Evolutionary conservation across 306 rosid genomes (phyloP), one percentile per base, ranked within the genome.

Genomic region (Prosopis cineraria): DNA sequence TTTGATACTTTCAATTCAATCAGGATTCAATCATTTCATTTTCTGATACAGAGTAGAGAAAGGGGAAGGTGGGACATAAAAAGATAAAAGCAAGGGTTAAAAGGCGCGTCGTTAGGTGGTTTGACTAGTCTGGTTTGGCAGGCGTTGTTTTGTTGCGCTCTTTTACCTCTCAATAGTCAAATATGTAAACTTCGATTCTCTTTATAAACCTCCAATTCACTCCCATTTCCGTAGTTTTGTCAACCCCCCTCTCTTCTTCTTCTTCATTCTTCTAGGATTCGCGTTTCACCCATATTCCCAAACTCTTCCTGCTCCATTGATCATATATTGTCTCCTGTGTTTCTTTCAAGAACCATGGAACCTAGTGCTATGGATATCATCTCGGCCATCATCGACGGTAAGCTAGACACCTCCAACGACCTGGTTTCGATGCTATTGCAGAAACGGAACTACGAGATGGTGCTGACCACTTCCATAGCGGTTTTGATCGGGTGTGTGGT

Each of bases 401-500:
- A 88, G 65, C 27, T 89, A 2, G 96, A 93, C 82, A 91, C 96
- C 20, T 76, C 98, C 65, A 87, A 86, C 70, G 77, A 75, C 5
- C 66, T 87, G 6, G 81, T 89, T 20, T 74, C 90, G 12, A 34
- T 93, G 56, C 53, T 93, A 0, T 85, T 93, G 48, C 96, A 90
- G 84, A 93, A 96, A 14, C 94, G 96, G 0, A 87, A 93, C 73
- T 73, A 86, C 12, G 66, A 86, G 27, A 86, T 88, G 92, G 48
- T 93, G 12, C 58, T 93, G 56, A 87, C 99, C 22, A 96, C 99
- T 17, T 96, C 98, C 68, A 59, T 96, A 1, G 99, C 98, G 3
- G 91, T 96, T 6, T 83, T 96, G 75, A 79, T 96, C 50, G 97
- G 99, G 24, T 96, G 96, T 75, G 91, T 89, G 70, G 88, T 96